phyloP scores from a whole-genome alignment of 306 rosid species.

The Senna siamea region DNA sequence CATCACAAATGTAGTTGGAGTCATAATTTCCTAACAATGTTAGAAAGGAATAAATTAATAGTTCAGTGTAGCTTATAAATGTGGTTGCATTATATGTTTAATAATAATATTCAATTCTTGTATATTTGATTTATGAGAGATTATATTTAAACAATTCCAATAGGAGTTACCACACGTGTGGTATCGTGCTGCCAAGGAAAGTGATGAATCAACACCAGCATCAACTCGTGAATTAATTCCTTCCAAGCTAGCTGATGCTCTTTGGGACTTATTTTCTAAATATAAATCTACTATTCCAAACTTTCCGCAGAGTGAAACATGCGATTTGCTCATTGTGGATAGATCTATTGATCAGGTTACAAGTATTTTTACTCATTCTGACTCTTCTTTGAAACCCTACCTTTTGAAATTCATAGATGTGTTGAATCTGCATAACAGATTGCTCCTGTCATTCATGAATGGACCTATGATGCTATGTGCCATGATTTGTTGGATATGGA shows the following conservation, averaged over 20 bases:
- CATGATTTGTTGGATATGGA: conserved; percentile 84
- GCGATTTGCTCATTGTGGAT: conserved; percentile 88
- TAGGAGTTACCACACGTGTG: conserved; percentile 84
- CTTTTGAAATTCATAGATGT: conserved; percentile 32
- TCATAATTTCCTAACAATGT: conserved; percentile 15
- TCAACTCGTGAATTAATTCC: conserved; percentile 63
- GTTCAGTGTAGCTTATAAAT: background rate
- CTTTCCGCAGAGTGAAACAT: conserved; percentile 86
- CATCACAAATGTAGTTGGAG: conserved; percentile 18
- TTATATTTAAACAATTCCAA: conserved; percentile 26
- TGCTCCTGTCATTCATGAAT: conserved; percentile 96
- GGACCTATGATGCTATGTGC: conserved; percentile 99
- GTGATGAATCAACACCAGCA: conserved; percentile 46
- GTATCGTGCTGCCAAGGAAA: conserved; percentile 64
- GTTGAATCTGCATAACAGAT: conserved; percentile 55
- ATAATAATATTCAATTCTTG: background rate
- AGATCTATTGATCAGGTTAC: conserved; percentile 92
- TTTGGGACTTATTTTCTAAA: conserved; percentile 73
- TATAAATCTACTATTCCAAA: conserved; percentile 78
- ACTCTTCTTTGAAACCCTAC: conserved; percentile 22
- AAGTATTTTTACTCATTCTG: conserved; percentile 29
- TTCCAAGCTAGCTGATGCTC: conserved; percentile 71
- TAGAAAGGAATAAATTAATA: conserved; percentile 25
- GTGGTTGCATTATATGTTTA: conserved; percentile 1
- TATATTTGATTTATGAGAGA: conserved; percentile 13